Evolutionary conservation across 495 filamentous ascomycete genomes (phyloP).

Genomic region (Daldinia decipiens): DNA sequence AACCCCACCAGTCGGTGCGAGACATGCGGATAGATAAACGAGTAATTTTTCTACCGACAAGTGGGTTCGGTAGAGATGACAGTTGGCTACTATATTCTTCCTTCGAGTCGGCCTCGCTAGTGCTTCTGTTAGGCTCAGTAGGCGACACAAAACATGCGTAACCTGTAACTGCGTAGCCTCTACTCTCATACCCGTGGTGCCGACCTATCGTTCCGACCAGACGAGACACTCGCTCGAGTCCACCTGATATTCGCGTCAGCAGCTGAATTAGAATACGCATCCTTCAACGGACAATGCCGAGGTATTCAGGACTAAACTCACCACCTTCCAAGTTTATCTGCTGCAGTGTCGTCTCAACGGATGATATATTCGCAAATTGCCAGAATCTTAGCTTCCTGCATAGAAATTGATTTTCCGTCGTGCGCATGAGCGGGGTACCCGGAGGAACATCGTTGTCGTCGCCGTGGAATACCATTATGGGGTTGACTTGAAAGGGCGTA

Average conservation of each 20-base stretch:
- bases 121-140: not conserved
- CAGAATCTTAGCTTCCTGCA: constrained; percentile 38
- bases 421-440: constrained; percentile 25
- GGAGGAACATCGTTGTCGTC: constrained; percentile 32
- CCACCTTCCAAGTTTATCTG: constrained; percentile 45
- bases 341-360: constrained; percentile 40
- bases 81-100: not conserved
- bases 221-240: constrained; percentile 45
- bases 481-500: constrained; percentile 44
- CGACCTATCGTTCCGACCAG: constrained; percentile 40
- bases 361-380: constrained; percentile 47
- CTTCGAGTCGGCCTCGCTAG: not conserved
- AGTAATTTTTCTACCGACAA: constrained; percentile 44
- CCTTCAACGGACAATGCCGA: not conserved
- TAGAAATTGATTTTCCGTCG: constrained; percentile 4
- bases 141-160: constrained; percentile 33
- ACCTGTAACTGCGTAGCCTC: constrained; percentile 27
- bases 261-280: not conserved
- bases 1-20: constrained; percentile 48
- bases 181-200: constrained; percentile 33
- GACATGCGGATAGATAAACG: constrained; percentile 43
- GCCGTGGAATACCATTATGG: constrained; percentile 41
- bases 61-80: constrained; percentile 21
- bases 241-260: constrained; percentile 25
- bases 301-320: constrained; percentile 26